Base-by-base conservation (phyloP, 495 filamentous ascomycete genomes). In the Parathielavia hyrcaniae region DNA sequence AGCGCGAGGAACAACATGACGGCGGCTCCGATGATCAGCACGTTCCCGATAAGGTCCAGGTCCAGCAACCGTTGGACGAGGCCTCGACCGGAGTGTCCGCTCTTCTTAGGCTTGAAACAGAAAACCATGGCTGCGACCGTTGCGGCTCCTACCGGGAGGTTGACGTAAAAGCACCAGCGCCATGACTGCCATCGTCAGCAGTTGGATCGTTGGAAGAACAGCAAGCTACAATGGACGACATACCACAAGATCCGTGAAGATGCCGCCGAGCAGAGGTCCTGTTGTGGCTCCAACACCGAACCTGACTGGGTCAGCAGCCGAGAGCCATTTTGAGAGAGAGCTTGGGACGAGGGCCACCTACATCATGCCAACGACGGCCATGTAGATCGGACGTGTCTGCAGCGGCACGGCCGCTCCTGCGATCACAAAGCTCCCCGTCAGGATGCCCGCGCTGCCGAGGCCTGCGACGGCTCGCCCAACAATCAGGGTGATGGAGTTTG, bases 391-490 rank as follows among this genome's bases (percentile, higher is more conserved):
- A 13, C 76, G 69, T 41, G 71, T 69, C 17, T 69, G 63, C 32
- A 77, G 69, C 11, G 73, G 71, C 5, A 74, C 70, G 48, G 86
- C 76, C 0, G 54, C 80, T 22, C 83, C 71, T 0, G 81, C 76
- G 23, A 85, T 69, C 55, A 86, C 61, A 36, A 73, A 69, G 34
- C 66, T 64, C 1, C 76, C 77, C 6, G 67, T 61, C 14, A 73
- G 67, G 10, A 78, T 65, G 16, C 77, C 67, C 14, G 76, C 38
- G 64, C 72, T 63, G 5, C 78, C 80, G 47, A 81, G 56, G 16
- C 81, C 82, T n/a, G 80, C 77, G 32, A 86, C 73, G 12, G 81
- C 81, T 38, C 81, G 73, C 12, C 83, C 81, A 32, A 82, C 52
- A 47, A 86, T 85, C 32, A 85, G 72, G 16, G 74, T 73, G 13